Evolutionary conservation across 345 rosid genomes (phyloP).

Genomic region (Cardiospermum halicacabum): DNA sequence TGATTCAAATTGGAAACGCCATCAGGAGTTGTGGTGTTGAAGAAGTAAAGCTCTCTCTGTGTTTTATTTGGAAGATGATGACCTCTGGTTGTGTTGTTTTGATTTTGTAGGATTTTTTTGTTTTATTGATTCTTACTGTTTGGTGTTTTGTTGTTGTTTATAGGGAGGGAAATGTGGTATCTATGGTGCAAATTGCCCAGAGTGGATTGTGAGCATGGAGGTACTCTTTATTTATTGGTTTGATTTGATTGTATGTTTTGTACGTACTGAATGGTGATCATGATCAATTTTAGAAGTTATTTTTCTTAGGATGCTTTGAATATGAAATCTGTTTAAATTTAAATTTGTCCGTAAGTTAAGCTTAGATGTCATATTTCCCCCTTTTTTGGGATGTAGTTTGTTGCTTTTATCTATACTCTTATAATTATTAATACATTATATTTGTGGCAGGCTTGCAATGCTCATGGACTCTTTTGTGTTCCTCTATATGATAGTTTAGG

Average conservation of each 20-base stretch:
- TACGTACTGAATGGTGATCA: background rate
- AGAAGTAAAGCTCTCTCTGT: constrained; percentile 39
- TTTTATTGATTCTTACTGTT: background rate
- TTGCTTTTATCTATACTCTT: background rate
- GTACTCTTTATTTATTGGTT: constrained; percentile 35
- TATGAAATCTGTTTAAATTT: background rate
- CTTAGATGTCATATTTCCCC: background rate
- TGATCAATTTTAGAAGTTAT: background rate
- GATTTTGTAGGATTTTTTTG: background rate
- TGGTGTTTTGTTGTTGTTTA: constrained; percentile 7
- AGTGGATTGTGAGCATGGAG: constrained; percentile 99
- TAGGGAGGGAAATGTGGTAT: constrained; percentile 90
- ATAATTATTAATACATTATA: constrained; percentile 16
- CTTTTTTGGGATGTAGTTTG: background rate
- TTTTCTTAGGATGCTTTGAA: background rate
- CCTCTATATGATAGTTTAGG: constrained; percentile 98
- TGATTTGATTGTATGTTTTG: constrained; percentile 4
- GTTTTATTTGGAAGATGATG: background rate
- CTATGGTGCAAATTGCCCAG: constrained; percentile 80
- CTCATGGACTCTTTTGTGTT: constrained; percentile 94
- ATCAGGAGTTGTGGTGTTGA: constrained; percentile 76
- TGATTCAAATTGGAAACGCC: constrained; percentile 76
- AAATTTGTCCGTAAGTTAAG: background rate
- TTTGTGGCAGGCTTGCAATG: constrained; percentile 89
- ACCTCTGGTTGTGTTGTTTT: background rate